A percentile compares a stretch with the other conserved stretches of the same genome.
These are phyloP conservation scores for Inonotus hispidus DNA, from an alignment of 1,284 basidiomycete species.

Conservation along the genomic window DNA sequence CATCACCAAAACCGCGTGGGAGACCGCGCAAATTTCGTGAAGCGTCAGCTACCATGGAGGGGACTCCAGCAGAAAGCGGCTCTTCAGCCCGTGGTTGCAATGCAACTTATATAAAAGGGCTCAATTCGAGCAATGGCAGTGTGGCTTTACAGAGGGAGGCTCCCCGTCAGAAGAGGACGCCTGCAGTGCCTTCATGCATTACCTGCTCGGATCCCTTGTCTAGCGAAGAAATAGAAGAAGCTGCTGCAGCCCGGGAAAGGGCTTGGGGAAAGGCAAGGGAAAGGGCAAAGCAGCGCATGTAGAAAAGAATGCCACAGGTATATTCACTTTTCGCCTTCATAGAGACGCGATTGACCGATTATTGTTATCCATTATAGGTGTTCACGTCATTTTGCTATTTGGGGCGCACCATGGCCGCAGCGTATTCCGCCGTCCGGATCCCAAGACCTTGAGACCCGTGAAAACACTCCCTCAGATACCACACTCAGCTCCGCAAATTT, in stretches of 20 bases:
- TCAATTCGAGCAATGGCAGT: conserved; percentile 15
- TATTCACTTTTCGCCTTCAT: conserved; percentile 4
- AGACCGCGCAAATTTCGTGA: conserved; percentile 9
- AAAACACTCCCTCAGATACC: conserved; percentile 42
- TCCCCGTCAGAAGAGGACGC: conserved; percentile 17
- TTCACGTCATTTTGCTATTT: conserved; percentile 72
- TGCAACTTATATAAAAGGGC: neutral
- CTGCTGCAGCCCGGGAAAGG: conserved; percentile 38
- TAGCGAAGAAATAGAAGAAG: conserved; percentile 20
- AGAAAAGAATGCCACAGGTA: conserved; percentile 66
- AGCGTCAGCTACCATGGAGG: neutral
- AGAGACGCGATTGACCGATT: neutral
- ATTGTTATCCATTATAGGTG: conserved; percentile 42
- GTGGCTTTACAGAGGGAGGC: conserved; percentile 21
- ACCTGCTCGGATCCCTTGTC: conserved; percentile 23
- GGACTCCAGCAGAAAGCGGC: neutral
- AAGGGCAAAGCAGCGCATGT: conserved; percentile 42
- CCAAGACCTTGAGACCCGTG: conserved; percentile 41
- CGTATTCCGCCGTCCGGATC: conserved; percentile 49
- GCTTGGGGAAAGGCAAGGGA: conserved; percentile 36
- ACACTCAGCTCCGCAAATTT: conserved; percentile 16
- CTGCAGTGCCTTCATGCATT: conserved; percentile 27
- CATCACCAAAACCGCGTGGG: conserved; percentile 9
- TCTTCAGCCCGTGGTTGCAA: neutral
- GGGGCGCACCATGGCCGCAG: conserved; percentile 61